phyloP scores from a whole-genome alignment of 2,329 filamentous ascomycete genomes.

The Cladobotryum mycophilum region DNA sequence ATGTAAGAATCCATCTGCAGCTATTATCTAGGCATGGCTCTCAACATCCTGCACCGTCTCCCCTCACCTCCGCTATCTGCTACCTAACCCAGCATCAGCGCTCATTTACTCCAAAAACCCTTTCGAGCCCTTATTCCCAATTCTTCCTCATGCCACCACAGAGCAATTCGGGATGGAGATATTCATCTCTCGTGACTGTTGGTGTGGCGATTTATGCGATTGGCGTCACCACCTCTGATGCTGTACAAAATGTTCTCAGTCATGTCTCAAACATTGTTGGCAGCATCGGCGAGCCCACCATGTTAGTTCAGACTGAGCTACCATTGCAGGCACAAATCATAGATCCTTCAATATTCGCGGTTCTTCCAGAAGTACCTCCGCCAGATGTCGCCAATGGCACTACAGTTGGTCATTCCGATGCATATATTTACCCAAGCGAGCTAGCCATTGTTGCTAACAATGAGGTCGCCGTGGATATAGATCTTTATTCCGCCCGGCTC shows the following conservation, averaged over 20 bases:
- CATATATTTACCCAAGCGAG: background rate
- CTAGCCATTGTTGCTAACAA: background rate
- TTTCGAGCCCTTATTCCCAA: no score
- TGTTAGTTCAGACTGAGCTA: background rate
- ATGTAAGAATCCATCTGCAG: no score
- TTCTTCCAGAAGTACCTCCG: slow-evolving; percentile 5
- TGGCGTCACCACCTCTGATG: slow-evolving; percentile 5
- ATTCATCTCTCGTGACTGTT: background rate
- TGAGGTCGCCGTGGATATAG: background rate
- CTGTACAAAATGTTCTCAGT: background rate
- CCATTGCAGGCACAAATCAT: slow-evolving; percentile 9
- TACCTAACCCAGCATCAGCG: no score
- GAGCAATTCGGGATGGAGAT: background rate
- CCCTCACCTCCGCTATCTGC: no score
- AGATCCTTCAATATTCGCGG: slow-evolving; percentile 5
- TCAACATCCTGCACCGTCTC: no score
- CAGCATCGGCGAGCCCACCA: no score
- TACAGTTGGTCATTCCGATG: background rate
- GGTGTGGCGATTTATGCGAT: slow-evolving; percentile 6
- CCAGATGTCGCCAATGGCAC: slow-evolving; percentile 6
- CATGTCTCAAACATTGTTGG: no score
- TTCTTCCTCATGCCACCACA: background rate
- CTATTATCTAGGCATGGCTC: no score
- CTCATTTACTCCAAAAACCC: no score
- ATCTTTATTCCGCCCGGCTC: slow-evolving; percentile 35